phyloP scores from a whole-genome alignment of 2,329 filamentous ascomycete genomes.

The Sphaerulina populicola region DNA sequence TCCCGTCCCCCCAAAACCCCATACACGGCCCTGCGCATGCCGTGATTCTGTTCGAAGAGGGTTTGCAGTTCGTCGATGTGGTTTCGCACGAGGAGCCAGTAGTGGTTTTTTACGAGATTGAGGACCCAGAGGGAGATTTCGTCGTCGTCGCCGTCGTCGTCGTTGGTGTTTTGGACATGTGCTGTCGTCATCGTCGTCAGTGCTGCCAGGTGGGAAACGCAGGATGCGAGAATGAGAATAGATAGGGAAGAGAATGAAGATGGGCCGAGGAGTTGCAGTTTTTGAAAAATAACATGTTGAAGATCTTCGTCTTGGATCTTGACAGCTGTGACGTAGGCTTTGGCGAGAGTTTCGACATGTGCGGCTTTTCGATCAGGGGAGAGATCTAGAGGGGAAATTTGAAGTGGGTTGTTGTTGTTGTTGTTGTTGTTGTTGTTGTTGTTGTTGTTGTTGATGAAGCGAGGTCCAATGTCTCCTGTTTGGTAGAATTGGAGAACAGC shows the following conservation, averaged over 20 bases:
- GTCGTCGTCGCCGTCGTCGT: neutral
- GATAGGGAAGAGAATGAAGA: neutral
- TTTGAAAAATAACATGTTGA: slow-evolving; percentile 16
- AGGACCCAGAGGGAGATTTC: slow-evolving; percentile 8
- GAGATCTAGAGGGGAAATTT: neutral
- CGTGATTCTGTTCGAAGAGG: slow-evolving; percentile 5
- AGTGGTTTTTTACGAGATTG: slow-evolving; percentile 7
- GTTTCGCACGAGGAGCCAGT: slow-evolving; percentile 1
- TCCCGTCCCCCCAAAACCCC: neutral
- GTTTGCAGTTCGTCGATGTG: slow-evolving; percentile 4
- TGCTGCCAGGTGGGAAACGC: neutral
- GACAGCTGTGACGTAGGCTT: slow-evolving; percentile 15
- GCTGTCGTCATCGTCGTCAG: neutral
- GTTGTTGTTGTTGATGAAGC: slow-evolving; percentile 5
- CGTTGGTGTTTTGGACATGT: no score
- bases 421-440: no score
- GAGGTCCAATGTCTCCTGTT: slow-evolving; percentile 11
- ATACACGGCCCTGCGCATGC: neutral
- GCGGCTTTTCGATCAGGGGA: slow-evolving; percentile 7
- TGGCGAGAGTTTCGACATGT: slow-evolving; percentile 9
- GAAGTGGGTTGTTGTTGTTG: no score
- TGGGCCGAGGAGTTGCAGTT: slow-evolving; percentile 15
- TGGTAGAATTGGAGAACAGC: slow-evolving; percentile 6
- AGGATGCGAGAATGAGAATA: slow-evolving; percentile 11
- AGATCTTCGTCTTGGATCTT: slow-evolving; percentile 16